Evolutionary conservation across 139 green algal species (phyloP), one percentile per base, ranked within the genome.

Genomic region (Spirogloea muscicola): DNA sequence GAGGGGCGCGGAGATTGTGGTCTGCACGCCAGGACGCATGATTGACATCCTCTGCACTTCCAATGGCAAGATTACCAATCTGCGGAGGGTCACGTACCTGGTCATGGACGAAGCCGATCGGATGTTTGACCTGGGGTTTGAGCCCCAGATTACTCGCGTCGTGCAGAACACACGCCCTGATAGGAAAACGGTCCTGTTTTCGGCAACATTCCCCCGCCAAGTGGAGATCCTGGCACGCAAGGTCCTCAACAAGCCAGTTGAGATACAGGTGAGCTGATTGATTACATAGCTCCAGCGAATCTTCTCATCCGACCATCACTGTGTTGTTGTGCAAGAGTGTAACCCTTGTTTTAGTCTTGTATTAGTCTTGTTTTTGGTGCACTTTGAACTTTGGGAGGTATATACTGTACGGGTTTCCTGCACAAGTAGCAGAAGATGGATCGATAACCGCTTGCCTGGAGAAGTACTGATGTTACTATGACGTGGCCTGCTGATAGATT

Each of bases 61-160:
- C 64, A 64, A 60, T 44, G 89, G 93, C 68, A 93, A 92, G 74
- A 96, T 98, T 79, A 97, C 94, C 46, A 99, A 99, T 83, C 59
- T 97, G 70, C 80, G 87, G 41, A 84, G 94, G 2, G 93, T 99
- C 29, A 98, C 93, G 0, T 97, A 94, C 82, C 77, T 99, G 41
- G 94, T 98, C 10, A 72, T 99, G 80, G 94, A 99, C 68, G 94
- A 99, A 85, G 94, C 94, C 0, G 94, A 99, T 71, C 86, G 94
- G 74, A 98, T 98, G 94, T 99, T 99, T 79, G 94, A 98, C 89
- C 96, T 98, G 94, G 90, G 90, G 3, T 95, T 95, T 40, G 90
- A 93, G 74, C 90, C 90, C 51, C 89, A 95, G 82, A 94, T 95
- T 81, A 89, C 76, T 61, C 77, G 85, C 52, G 87, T 96, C 33